Evolutionary conservation across 1,284 basidiomycete genomes (phyloP).

Genomic region (Vanrija humicola): DNA sequence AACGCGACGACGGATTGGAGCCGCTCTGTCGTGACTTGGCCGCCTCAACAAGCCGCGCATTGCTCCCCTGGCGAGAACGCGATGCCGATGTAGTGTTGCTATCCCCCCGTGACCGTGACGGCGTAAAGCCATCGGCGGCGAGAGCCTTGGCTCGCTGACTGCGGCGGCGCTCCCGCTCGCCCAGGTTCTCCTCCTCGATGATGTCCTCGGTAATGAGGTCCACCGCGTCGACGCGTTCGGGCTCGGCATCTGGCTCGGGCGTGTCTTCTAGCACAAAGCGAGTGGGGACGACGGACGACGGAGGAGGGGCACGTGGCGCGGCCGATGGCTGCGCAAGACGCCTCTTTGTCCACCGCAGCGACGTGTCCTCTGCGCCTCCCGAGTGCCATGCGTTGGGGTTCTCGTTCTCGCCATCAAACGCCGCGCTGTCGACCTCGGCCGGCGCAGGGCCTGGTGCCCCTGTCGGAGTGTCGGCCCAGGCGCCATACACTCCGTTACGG

Average conservation of each 20-base stretch:
- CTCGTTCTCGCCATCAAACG: slow-evolving; percentile 16
- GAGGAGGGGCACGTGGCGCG: background rate
- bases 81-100: no score
- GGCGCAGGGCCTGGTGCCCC: background rate
- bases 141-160: background rate
- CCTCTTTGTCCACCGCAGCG: slow-evolving; percentile 7
- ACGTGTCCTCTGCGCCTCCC: background rate
- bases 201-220: slow-evolving; percentile 8
- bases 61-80: no score
- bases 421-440: slow-evolving; percentile 8
- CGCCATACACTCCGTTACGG: slow-evolving; percentile 40
- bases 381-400: slow-evolving; percentile 11
- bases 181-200: background rate
- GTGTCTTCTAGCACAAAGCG: background rate
- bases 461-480: slow-evolving; percentile 45
- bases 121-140: no score
- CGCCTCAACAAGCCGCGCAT: no score
- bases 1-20: no score
- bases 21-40: no score
- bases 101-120: no score
- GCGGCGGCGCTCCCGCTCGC: background rate
- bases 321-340: background rate
- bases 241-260: background rate
- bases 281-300: background rate
- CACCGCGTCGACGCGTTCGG: slow-evolving; percentile 8